Evolutionary conservation across 2,329 filamentous ascomycete species (phyloP).

Genomic region (Pleurostoma richardsiae): DNA sequence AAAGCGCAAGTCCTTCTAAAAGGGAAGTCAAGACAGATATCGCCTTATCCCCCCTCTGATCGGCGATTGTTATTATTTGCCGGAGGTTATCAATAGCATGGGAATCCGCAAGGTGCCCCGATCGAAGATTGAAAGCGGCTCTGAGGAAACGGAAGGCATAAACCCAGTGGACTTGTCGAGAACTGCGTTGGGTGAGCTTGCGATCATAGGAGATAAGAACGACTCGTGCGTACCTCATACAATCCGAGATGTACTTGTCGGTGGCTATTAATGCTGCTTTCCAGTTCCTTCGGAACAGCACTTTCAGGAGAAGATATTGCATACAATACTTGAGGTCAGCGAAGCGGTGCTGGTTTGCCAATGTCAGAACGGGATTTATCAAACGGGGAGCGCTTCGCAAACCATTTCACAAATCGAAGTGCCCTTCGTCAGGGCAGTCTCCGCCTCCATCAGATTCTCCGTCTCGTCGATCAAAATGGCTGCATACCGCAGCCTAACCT

Average conservation of each 20-base stretch:
- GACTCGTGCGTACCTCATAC: slow-evolving; percentile 49
- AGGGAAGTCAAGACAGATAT: slow-evolving; percentile 61
- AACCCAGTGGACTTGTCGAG: slow-evolving; percentile 66
- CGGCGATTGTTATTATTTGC: slow-evolving; percentile 55
- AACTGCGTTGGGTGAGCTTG: slow-evolving; percentile 30
- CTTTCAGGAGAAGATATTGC: slow-evolving; percentile 66
- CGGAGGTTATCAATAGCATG: slow-evolving; percentile 65
- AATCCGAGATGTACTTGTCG: slow-evolving; percentile 64
- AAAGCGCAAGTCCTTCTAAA: slow-evolving; percentile 64
- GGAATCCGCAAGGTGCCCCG: slow-evolving; percentile 54
- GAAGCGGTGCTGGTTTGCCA: slow-evolving; percentile 42
- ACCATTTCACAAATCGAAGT: slow-evolving; percentile 65
- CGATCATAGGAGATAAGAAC: slow-evolving; percentile 1
- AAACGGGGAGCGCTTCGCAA: slow-evolving; percentile 1
- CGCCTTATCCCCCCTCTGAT: slow-evolving; percentile 54
- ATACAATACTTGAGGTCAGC: slow-evolving; percentile 71
- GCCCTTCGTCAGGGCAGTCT: slow-evolving; percentile 67
- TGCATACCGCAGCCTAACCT: slow-evolving; percentile 65
- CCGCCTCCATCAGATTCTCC: slow-evolving; percentile 68
- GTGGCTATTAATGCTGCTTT: slow-evolving; percentile 69
- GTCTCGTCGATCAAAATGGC: slow-evolving; percentile 70
- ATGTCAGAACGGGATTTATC: slow-evolving; percentile 18
- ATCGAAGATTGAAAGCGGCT: slow-evolving; percentile 62
- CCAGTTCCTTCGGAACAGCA: slow-evolving; percentile 64
- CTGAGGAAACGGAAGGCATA: slow-evolving; percentile 75